Evolutionary conservation across 2,329 filamentous ascomycete genomes (phyloP), one percentile per base, ranked within the genome.

Genomic region (Grosmannia huntii): DNA sequence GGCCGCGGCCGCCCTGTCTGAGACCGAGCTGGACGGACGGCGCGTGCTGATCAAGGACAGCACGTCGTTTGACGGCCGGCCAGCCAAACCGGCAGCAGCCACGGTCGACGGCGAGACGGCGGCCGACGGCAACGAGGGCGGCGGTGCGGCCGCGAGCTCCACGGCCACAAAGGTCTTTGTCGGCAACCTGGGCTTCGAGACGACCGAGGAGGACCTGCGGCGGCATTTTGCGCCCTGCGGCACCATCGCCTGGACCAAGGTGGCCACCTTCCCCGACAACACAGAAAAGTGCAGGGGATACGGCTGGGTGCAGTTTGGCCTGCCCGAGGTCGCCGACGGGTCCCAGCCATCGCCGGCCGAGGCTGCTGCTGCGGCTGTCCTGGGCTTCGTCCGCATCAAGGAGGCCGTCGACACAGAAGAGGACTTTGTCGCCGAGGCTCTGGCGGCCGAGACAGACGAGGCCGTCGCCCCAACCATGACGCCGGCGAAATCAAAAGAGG

Each of bases 251-350:
- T 88, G 88, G 74, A 81, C 90, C 63, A 92, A 95, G 73, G 77
- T 97, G 64, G 94, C 94, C 3, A 96, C 91, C 0, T 99, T 99
- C 68, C 89, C 97, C 71, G 95, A 99, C 70, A 64, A 64, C 36
- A 86, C 86, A 23, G 94, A 94, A 50, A 99, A 97, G 75, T 99
- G 94, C 76, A 97, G 97, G 75, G 95, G 94, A 21, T 99, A 87
- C 73, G 94, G 86, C 6, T 99, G 94, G 91, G 84, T 99, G 61
- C 89, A 89, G 61, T 99, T 97, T 72, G 85, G 86, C 68, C 55
- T 57, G 48, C 25, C 25, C 10, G 25, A 56, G 41, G 33, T 23
- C 54, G 21, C 14, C 31, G 41, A 50, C 54, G 28, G 25, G n/a
- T n/a, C 46, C 1, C n/a, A 10, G 33, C 25, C 14, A 16, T 19